These are phyloP conservation scores for Starmerella floricola DNA, from an alignment of 805 yeast genomes.

Conservation along the genomic window DNA sequence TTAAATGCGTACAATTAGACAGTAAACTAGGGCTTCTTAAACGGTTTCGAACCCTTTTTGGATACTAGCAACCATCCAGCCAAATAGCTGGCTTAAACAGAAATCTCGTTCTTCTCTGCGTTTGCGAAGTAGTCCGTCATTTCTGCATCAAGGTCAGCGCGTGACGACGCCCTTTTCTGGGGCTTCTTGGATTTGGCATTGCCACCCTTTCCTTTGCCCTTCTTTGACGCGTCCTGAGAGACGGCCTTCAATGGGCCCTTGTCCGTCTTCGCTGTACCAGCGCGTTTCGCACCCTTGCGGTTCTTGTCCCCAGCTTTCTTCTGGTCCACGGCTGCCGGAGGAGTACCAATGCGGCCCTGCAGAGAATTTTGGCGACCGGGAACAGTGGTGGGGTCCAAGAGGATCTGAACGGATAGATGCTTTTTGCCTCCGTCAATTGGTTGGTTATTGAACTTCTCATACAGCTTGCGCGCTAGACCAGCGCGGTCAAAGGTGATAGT, in stretches of 20 bases:
- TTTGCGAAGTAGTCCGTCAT: conserved; percentile 80
- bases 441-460: conserved; percentile 77
- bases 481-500: conserved; percentile 63
- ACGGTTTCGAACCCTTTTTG: neutral
- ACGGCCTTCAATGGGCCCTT: conserved; percentile 11
- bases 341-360: conserved; percentile 18
- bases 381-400: conserved; percentile 53
- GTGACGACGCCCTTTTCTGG: conserved; percentile 51
- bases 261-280: conserved; percentile 11
- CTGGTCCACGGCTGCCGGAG: conserved; percentile 1
- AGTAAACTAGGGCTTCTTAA: neutral
- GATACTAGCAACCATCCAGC: no score
- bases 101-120: conserved; percentile 21
- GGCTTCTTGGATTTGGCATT: conserved; percentile 15
- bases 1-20: neutral
- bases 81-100: conserved; percentile 10
- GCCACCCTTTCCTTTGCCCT: conserved; percentile 20
- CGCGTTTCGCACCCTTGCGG: conserved; percentile 6
- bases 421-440: conserved; percentile 81
- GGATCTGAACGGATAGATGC: conserved; percentile 65
- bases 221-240: conserved; percentile 12
- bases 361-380: conserved; percentile 11
- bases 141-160: conserved; percentile 92
- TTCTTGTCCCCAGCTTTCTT: conserved; percentile 8
- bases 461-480: conserved; percentile 65